Evolutionary conservation across 176 grass and related monocot genomes (phyloP), one percentile per base, ranked within the genome.

Genomic region (Hyparrhenia diplandra): DNA sequence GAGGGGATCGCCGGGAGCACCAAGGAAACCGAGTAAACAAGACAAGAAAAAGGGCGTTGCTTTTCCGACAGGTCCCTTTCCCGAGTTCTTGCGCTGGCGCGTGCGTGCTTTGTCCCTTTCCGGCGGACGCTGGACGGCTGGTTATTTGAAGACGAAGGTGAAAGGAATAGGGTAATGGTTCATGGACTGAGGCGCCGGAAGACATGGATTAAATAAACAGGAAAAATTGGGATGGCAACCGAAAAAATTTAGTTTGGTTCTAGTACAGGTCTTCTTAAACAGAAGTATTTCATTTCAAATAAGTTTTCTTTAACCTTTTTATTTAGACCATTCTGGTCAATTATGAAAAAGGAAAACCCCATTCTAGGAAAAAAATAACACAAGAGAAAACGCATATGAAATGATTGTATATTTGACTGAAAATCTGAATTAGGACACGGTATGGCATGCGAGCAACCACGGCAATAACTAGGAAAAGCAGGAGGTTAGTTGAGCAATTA

Each of bases 1-100:
- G 82, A 74, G 55, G 55, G 12, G 71, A 45, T 80, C 82, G 42
- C 55, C 54, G 70, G 54, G 62, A 75, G 63, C 52, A 35, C 30
- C 64, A 21, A 71, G 54, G 71, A 64, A 81, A 71, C 6, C 64
- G 68, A 74, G 59, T n/a, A 57, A 41, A 73, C 24, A 60, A 39
- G 58, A 64, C 31, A 28, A 72, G 24, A 1, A 42, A 72, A 24
- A 58, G 13, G 21, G 14, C 35, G 43, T 18, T 13, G 41, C 29
- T 20, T 58, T 39, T 47, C 34, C 3, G 18, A 30, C 24, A 20
- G 43, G 45, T 84, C 63, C 46, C 24, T 76, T 43, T 76, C 66
- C 52, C 21, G 69, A 75, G 69, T 45, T 75, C 63, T 64, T 65
- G 73, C 32, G 64, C 64, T 16, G 77, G 34, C 8, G 59, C 1